A percentile compares a stretch with the other conserved stretches of the same genome.
Conservation (phyloP, 2,329 filamentous ascomycete genomes). For the Venturia oleaginea region DNA sequence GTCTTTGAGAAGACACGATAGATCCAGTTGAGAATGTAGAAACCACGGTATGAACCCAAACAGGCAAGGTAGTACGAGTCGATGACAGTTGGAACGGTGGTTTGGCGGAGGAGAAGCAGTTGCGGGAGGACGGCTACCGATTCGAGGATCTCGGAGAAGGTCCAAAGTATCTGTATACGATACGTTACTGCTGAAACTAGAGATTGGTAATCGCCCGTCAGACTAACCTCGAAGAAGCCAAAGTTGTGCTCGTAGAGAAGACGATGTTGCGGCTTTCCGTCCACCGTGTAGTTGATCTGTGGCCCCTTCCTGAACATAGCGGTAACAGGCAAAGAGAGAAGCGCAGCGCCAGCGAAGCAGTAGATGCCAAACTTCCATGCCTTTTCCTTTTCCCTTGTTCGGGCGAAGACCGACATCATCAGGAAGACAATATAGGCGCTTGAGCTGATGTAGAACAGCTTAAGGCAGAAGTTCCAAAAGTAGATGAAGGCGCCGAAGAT, state of each 20-base stretch:
- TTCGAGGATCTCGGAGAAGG: conserved; percentile 86
- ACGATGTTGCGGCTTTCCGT: neutral
- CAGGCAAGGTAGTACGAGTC: conserved; percentile 92
- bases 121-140: conserved; percentile 86
- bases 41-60: conserved; percentile 75
- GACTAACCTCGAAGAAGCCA: conserved; percentile 16
- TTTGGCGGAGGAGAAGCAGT: conserved; percentile 82
- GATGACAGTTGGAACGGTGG: conserved; percentile 91
- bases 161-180: conserved; percentile 60
- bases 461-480: conserved; percentile 70
- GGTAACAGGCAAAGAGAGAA: conserved; percentile 60
- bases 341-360: conserved; percentile 54
- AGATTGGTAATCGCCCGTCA: neutral
- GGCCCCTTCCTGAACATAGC: conserved; percentile 45
- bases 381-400: conserved; percentile 81
- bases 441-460: conserved; percentile 78
- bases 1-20: conserved; percentile 51
- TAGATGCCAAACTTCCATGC: conserved; percentile 84
- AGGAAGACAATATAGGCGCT: conserved; percentile 79
- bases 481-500: conserved; percentile 27
- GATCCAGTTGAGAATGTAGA: conserved; percentile 93
- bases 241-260: conserved; percentile 13
- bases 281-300: neutral
- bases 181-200: conserved; percentile 10
- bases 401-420: conserved; percentile 78